Percentiles rank a stretch among this genome's conserved stretches.
Conservation (phyloP, 495 filamentous ascomycete genomes). For the Coniosporium apollinis region DNA sequence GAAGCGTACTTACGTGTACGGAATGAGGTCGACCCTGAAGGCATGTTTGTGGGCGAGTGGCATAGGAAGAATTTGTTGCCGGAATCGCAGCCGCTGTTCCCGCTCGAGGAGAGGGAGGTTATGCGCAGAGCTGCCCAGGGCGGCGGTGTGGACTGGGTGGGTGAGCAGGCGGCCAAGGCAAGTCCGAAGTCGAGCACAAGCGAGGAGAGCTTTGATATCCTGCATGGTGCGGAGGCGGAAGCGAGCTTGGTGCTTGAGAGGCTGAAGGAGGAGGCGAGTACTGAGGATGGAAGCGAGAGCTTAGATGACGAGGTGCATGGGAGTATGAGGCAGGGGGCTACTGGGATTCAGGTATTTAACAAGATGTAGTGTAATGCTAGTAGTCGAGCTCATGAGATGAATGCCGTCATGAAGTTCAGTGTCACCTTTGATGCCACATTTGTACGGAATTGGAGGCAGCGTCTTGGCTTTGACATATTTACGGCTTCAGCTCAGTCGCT, state of each 20-base stretch:
- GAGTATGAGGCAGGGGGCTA: neutral
- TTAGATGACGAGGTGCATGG: neutral
- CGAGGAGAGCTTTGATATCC: constrained; percentile 48
- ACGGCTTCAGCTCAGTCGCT: too few relatives aligned
- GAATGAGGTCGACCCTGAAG: constrained; percentile 64
- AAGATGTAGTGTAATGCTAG: too few relatives aligned
- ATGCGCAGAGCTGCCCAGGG: constrained; percentile 19
- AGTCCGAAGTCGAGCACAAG: constrained; percentile 30
- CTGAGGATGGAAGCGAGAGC: constrained; percentile 3
- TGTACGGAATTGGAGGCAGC: too few relatives aligned
- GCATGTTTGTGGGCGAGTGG: constrained; percentile 88
- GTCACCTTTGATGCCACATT: too few relatives aligned
- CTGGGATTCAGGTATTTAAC: neutral
- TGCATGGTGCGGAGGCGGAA: constrained; percentile 28
- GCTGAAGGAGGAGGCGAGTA: constrained; percentile 4
- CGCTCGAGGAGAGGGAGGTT: constrained; percentile 31
- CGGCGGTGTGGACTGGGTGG: constrained; percentile 41
- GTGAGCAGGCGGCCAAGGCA: constrained; percentile 20
- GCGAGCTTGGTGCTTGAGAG: constrained; percentile 13
- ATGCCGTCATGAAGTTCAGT: too few relatives aligned
- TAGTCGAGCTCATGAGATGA: too few relatives aligned
- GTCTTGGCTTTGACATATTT: too few relatives aligned
- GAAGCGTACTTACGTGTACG: constrained; percentile 49
- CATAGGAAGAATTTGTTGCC: constrained; percentile 53
- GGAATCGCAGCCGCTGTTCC: constrained; percentile 15